phyloP scores from a whole-genome alignment of 176 grass and related monocot genomes.

The Luzula sylvatica region DNA sequence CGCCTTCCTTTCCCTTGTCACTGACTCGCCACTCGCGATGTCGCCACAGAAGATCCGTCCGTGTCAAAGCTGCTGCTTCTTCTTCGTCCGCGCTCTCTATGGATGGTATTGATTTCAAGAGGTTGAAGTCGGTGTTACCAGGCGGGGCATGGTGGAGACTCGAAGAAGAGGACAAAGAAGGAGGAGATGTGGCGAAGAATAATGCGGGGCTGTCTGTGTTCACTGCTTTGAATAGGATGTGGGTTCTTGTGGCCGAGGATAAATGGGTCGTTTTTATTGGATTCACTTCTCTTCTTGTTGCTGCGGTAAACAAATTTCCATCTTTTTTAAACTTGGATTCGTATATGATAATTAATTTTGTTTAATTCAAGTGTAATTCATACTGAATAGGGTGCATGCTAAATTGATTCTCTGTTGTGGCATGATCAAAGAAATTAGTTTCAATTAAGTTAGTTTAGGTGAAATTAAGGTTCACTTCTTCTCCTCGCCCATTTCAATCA shows the following conservation, averaged over 20 bases:
- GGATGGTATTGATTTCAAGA: slow-evolving; percentile 20
- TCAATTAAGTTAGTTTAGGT: not conserved
- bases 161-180: slow-evolving; percentile 39
- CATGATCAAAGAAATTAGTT: not conserved
- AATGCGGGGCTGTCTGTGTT: slow-evolving; percentile 43
- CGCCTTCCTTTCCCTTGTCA: not conserved
- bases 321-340: not conserved
- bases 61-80: not conserved
- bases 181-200: slow-evolving; percentile 23
- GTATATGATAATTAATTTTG: not conserved
- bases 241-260: slow-evolving; percentile 61
- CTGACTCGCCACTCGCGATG: not conserved
- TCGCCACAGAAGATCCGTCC: not conserved
- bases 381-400: not conserved
- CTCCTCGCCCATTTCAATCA: no score
- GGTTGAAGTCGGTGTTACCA: slow-evolving; percentile 58
- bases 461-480: slow-evolving; percentile 4
- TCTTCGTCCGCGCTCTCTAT: slow-evolving; percentile 27
- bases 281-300: slow-evolving; percentile 58
- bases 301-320: slow-evolving; percentile 47
- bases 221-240: slow-evolving; percentile 67
- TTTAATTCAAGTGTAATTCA: not conserved
- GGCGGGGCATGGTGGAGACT: slow-evolving; percentile 92
- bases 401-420: not conserved
- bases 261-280: slow-evolving; percentile 57